phyloP scores from a whole-genome alignment of 345 rosid species.

The Mallotus nudiflorus region DNA sequence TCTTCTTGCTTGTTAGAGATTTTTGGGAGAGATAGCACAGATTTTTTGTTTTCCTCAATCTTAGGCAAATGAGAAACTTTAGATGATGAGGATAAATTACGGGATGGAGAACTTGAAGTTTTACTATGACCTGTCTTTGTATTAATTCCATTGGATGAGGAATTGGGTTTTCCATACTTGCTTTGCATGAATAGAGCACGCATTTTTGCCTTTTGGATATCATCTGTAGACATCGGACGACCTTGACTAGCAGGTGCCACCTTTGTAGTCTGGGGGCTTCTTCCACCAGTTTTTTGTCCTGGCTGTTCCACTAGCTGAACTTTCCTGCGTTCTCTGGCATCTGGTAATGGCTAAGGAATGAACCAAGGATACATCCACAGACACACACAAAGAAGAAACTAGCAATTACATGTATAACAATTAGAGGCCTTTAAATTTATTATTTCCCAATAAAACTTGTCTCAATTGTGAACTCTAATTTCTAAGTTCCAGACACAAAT shows the following conservation, averaged over 20 bases:
- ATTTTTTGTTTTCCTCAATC: slow-evolving; percentile 47
- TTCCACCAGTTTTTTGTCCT: slow-evolving; percentile 74
- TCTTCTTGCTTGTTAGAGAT: slow-evolving; percentile 23
- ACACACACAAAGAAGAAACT: not conserved
- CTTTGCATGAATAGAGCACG: slow-evolving; percentile 81
- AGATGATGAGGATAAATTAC: slow-evolving; percentile 30
- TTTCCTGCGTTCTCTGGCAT: slow-evolving; percentile 86
- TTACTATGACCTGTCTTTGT: slow-evolving; percentile 42
- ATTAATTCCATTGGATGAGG: slow-evolving; percentile 44
- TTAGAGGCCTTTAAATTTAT: not conserved
- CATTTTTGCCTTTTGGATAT: slow-evolving; percentile 96
- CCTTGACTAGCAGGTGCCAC: slow-evolving; percentile 53
- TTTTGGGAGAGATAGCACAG: slow-evolving; percentile 23
- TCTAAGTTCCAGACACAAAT: not conserved
- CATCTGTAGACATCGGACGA: slow-evolving; percentile 99
- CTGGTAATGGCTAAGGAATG: slow-evolving; percentile 71
- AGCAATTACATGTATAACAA: not conserved
- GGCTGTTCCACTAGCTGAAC: slow-evolving; percentile 97
- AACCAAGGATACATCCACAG: not conserved
- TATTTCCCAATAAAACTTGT: not conserved
- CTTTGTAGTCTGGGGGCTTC: slow-evolving; percentile 64
- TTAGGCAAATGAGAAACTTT: slow-evolving; percentile 34
- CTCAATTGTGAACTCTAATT: not conserved
- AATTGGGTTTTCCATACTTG: slow-evolving; percentile 60
- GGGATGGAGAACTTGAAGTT: slow-evolving; percentile 33